Percentiles rank a stretch among this genome's conserved stretches.
These are phyloP conservation scores for Amoebophrya sp. DNA, from an alignment of 169 alveolate genomes.

Conservation along the genomic window DNA sequence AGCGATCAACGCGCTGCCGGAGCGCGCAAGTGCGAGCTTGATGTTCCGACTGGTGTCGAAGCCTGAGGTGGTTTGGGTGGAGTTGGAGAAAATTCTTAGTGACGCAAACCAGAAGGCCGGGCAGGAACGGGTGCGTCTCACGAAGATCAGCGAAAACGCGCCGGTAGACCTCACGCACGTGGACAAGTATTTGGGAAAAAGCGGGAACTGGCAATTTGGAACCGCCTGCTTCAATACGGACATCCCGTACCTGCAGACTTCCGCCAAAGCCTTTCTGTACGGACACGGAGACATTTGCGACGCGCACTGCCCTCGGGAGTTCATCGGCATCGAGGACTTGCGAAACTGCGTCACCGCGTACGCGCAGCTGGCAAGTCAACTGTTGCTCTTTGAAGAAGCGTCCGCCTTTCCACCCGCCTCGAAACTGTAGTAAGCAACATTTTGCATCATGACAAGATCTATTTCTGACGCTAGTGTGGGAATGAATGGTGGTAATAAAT, in stretches of 20 bases:
- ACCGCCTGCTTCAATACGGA: constrained; percentile 31
- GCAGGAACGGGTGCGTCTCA: too few relatives aligned
- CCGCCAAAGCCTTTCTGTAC: background rate
- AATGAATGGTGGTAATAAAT: too few relatives aligned
- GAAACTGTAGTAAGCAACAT: too few relatives aligned
- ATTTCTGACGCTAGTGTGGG: too few relatives aligned
- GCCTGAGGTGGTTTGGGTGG: background rate
- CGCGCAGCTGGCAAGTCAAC: constrained; percentile 6
- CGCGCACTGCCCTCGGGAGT: constrained; percentile 32
- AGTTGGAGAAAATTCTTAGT: background rate
- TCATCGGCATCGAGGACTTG: constrained; percentile 21
- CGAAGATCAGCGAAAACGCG: constrained; percentile 19
- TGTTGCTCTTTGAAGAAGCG: too few relatives aligned
- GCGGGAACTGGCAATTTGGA: background rate
- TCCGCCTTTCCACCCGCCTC: too few relatives aligned
- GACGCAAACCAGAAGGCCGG: too few relatives aligned
- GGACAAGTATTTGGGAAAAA: background rate
- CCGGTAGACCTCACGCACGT: constrained; percentile 26
- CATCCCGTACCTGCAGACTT: background rate
- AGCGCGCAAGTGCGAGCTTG: background rate
- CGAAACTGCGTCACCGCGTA: constrained; percentile 19
- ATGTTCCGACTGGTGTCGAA: constrained; percentile 30
- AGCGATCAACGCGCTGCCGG: constrained; percentile 29
- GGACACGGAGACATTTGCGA: constrained; percentile 34
- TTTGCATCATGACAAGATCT: too few relatives aligned